These are phyloP conservation scores for Macrolepiota fuliginosa DNA, from an alignment of 768 basidiomycete genomes.

Conservation along the genomic window DNA sequence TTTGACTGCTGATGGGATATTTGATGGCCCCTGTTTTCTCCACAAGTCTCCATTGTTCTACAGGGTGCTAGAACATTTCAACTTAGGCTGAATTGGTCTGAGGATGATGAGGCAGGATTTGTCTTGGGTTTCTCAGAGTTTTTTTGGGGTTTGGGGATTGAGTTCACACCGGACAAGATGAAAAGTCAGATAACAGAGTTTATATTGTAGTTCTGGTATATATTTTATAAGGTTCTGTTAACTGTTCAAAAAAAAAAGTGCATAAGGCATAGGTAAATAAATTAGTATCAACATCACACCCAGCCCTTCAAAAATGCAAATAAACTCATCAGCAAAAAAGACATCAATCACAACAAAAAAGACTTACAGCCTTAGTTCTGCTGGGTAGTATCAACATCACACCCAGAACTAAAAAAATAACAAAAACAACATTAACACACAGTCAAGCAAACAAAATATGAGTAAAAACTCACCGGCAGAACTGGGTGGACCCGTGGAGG, in stretches of 20 bases:
- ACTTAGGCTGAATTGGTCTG: neutral
- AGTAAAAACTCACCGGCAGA: constrained; percentile 7
- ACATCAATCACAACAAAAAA: neutral
- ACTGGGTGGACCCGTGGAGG: constrained; percentile 12
- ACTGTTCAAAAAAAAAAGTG: neutral
- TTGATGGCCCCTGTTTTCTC: neutral
- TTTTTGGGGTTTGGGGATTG: neutral
- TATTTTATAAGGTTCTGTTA: neutral
- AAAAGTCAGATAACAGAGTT: no score
- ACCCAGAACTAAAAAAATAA: constrained; percentile 1
- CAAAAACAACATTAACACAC: neutral
- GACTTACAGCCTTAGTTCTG: neutral
- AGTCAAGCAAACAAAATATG: neutral
- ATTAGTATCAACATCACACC: constrained; percentile 1
- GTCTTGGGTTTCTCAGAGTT: neutral
- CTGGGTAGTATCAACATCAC: constrained; percentile 8
- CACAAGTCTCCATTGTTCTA: neutral
- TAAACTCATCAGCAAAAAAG: neutral
- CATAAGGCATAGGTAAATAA: neutral
- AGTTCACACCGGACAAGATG: neutral
- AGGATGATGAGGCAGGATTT: neutral
- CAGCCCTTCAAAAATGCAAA: neutral
- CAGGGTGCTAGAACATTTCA: neutral
- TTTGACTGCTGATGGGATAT: no score
- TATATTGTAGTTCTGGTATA: neutral